Base-by-base conservation (phyloP, 257 asterid species). In the Scutellaria galericulata region DNA sequence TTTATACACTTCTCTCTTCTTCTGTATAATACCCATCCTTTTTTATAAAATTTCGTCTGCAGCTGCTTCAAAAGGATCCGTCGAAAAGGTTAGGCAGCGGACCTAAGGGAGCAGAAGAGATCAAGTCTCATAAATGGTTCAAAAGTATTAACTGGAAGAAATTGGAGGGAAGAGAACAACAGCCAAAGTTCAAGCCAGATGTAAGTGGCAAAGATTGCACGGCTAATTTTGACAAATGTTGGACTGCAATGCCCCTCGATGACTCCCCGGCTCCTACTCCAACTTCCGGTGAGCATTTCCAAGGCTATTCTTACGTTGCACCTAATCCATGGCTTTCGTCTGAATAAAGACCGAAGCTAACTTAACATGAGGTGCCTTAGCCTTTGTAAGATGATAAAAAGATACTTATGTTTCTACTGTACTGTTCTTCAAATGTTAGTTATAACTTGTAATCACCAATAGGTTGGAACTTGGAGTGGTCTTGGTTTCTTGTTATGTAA, bases 211-310 rank as follows among this genome's bases (percentile, higher is more conserved):
- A 77, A 68, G 91, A 88, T 66, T 92, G 98, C 90, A 92, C 97
- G 0, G 98, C 92, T 11, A 92, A 92, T 83, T 92, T 92, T 18
- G 98, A 92, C 52, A 84, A 67, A 72, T 90, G 98, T 70, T 92
- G 98, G 97, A 92, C 97, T 5, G 71, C 86, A 6, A 92, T 92
- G 98, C 96, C 98, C 50, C 87, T 66, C 2, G 97, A 90, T 22
- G 98, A 92, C 84, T 90, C 98, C 12, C 97, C 96, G 13, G 95
- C 98, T 62, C 72, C 97, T 7, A 92, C 97, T 4, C 98, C 98
- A 5, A 92, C 97, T 2, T 69, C 96, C 4, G 92, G 90, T 40
- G 98, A 86, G 83, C 91, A 87, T 77, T 92, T 92, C 74, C 96
- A 83, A n/a, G 96, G 97, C 77, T 92, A 92, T 57, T 90, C 97